These are phyloP conservation scores for Ustanciosporium gigantosporum DNA, from an alignment of 1,284 basidiomycete genomes.

Conservation along the genomic window DNA sequence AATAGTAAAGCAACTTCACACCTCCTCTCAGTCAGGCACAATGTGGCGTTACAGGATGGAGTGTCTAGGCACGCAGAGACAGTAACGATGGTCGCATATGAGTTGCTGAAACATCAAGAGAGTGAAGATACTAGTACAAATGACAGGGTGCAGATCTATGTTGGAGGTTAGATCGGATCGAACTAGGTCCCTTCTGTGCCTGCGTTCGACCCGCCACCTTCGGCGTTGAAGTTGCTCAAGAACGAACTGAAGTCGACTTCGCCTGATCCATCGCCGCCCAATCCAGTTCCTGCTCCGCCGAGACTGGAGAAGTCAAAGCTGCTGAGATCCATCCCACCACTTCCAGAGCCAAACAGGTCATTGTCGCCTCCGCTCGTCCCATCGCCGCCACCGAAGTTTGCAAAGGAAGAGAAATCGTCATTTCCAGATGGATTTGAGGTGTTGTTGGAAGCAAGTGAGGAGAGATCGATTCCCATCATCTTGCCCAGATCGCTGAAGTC, in stretches of 20 bases:
- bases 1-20: too few species aligned
- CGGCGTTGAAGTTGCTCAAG: constrained; percentile 54
- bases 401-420: constrained; percentile 10
- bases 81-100: too few species aligned
- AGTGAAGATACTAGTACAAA: too few species aligned
- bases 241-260: constrained; percentile 58
- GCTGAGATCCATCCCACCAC: constrained; percentile 26
- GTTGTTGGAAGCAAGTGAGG: constrained; percentile 1
- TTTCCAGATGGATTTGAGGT: not conserved
- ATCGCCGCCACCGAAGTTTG: constrained; percentile 1
- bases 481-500: constrained; percentile 27
- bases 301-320: constrained; percentile 32
- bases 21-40: too few species aligned
- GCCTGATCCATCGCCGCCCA: constrained; percentile 57
- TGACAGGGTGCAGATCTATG: too few species aligned
- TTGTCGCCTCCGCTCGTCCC: constrained; percentile 1
- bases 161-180: too few species aligned
- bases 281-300: constrained; percentile 44
- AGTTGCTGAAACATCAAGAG: too few species aligned
- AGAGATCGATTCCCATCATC: constrained; percentile 34
- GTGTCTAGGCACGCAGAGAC: too few species aligned
- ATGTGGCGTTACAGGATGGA: too few species aligned
- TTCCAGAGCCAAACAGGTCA: constrained; percentile 17
- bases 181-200: too few species aligned
- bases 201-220: too few species aligned